Base-by-base conservation (phyloP, 1,284 basidiomycete genomes). In the Malassezia globosa region DNA sequence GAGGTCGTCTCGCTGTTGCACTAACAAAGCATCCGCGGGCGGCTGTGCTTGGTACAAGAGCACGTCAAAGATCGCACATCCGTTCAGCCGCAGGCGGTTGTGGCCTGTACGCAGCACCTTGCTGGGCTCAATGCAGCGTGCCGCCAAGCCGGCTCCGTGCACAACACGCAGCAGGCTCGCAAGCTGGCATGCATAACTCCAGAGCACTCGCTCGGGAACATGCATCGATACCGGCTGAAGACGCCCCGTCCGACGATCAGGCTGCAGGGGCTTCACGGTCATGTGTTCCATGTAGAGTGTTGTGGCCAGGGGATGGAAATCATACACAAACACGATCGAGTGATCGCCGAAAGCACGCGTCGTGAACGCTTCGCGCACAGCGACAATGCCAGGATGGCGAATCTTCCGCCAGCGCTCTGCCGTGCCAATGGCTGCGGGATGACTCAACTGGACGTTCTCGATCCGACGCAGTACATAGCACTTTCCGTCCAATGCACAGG, bases 101-200 rank as follows among this genome's bases (percentile, higher is more conserved):
- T 46, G 38, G 25, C 31, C 22, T 16, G 88, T 94, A 37, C 92
- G 74, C 39, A 99, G 66, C 40, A 99, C 80, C 75, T 94, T 94
- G 40, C 82, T 85, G 5, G 82, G 79, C 60, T 96, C 89, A 34
- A 97, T 75, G 72, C 83, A 82, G 41, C 88, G 77, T 23, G 88
- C 79, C 0, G 90, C 85, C 36, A 89, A 75, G 0, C 87, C 85
- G 1, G 79, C 79, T 37, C 82, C 82, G 68, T 97, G 94, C 1
- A 87, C 82, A 24, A 79, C 80, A 72, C 84, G 88, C 70, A 97
- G 80, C 0, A 86, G 89, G 56, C 80, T 83, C 2, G 84, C 82
- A 46, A 97, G 80, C 72, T 99, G 92, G 27, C 87, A 80, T 42
- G 94, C 80, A 66, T 92, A 97, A 14, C 84, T 85, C 92, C 94